Conservation (phyloP, 169 alveolate species). For the Eimeria acervulina region DNA sequence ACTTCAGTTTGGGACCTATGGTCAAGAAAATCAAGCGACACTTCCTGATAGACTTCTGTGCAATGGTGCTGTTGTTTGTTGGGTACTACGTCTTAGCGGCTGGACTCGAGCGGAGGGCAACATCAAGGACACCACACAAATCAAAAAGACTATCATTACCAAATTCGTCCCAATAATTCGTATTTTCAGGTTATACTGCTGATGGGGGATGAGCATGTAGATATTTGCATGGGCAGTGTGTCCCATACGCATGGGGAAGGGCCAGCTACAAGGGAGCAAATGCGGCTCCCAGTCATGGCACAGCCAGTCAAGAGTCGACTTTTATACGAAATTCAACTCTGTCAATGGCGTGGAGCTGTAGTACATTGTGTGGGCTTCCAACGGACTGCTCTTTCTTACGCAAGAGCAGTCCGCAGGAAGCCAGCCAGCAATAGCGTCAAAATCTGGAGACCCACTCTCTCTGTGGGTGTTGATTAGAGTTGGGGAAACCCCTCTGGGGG, state of each 20-base stretch:
- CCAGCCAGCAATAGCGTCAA: neutral
- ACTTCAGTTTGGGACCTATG: conserved; percentile 32
- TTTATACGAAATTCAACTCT: neutral
- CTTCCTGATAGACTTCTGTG: neutral
- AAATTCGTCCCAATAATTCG: neutral
- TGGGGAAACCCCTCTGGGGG: neutral
- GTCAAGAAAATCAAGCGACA: conserved; percentile 44
- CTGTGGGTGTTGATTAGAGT: neutral
- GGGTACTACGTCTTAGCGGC: conserved; percentile 48
- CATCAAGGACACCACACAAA: neutral
- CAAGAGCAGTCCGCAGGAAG: neutral
- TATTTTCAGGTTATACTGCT: neutral
- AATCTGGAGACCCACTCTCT: neutral
- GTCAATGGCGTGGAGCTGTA: neutral
- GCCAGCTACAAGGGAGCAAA: neutral
- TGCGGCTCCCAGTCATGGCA: neutral
- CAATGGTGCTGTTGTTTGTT: conserved; percentile 24
- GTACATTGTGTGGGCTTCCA: neutral
- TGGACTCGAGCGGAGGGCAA: conserved; percentile 34
- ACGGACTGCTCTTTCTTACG: neutral
- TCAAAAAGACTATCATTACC: no score
- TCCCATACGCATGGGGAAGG: neutral
- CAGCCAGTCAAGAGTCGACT: neutral
- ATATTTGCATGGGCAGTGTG: neutral
- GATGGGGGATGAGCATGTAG: neutral